phyloP scores from a whole-genome alignment of 1,139 yeast genomes.

The Kurtzmaniella quercitrusa region DNA sequence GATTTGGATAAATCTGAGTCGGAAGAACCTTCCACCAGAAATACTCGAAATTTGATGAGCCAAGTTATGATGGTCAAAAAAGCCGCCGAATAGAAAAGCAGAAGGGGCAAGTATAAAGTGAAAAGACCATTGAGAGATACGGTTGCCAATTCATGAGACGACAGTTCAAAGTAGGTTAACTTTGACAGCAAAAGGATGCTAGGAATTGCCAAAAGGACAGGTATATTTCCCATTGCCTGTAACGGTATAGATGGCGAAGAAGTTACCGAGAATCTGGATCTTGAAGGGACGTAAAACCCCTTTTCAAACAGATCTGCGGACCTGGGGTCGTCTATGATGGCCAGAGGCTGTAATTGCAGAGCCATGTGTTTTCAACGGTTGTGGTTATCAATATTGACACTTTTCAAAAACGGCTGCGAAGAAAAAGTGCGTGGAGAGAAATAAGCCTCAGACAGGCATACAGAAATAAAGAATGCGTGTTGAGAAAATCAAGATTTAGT shows the following conservation, averaged over 20 bases:
- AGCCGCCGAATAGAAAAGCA: conserved; percentile 15
- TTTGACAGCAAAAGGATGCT: conserved; percentile 19
- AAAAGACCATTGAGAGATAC: background rate
- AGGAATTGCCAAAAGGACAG: conserved; percentile 26
- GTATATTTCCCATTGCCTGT: conserved; percentile 22
- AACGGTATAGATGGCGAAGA: conserved; percentile 1
- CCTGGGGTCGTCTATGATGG: background rate
- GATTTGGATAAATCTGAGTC: background rate
- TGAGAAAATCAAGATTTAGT: no score
- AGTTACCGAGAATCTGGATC: background rate
- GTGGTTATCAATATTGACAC: background rate
- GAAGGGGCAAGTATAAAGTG: conserved; percentile 4
- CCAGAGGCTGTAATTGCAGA: conserved; percentile 1
- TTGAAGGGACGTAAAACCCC: background rate
- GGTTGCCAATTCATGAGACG: conserved; percentile 6
- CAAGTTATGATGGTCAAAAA: conserved; percentile 15
- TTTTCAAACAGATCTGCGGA: conserved; percentile 2
- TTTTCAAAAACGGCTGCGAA: conserved; percentile 4
- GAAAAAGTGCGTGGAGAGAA: background rate
- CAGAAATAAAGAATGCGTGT: background rate
- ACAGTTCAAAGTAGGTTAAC: conserved; percentile 5
- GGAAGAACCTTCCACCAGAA: background rate
- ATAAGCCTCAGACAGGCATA: no score
- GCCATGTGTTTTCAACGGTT: conserved; percentile 1
- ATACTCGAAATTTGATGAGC: conserved; percentile 10